Conservation (phyloP, 495 filamentous ascomycete genomes). For the Xeromyces bisporus region DNA sequence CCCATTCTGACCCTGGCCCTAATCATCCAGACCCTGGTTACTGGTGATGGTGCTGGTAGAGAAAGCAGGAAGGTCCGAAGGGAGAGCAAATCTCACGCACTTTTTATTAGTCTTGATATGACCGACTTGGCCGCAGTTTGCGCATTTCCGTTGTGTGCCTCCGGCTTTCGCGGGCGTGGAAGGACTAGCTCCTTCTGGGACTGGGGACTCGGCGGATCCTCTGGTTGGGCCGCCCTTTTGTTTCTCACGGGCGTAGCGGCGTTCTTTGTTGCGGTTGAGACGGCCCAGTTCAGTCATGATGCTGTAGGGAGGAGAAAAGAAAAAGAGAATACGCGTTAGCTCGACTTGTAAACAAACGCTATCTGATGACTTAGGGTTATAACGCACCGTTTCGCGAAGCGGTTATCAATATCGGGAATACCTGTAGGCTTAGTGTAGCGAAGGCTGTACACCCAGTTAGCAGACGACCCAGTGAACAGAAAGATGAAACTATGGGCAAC, state of each 20-base stretch:
- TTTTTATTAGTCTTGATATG: conserved; percentile 99
- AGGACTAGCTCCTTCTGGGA: conserved; percentile 22
- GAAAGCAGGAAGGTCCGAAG: neutral
- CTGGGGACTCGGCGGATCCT: conserved; percentile 21
- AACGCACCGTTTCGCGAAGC: conserved; percentile 37
- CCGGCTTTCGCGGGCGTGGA: conserved; percentile 33
- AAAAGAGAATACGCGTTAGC: conserved; percentile 3
- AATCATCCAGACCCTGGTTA: neutral
- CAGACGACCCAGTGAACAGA: conserved; percentile 15
- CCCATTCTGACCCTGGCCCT: neutral
- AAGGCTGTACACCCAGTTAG: conserved; percentile 21
- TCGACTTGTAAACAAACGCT: too few relatives aligned
- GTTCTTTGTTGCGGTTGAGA: conserved; percentile 78
- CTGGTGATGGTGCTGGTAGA: neutral
- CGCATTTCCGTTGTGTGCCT: conserved; percentile 81
- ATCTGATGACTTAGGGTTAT: too few relatives aligned
- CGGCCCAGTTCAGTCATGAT: conserved; percentile 63
- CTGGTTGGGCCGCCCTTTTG: conserved; percentile 46
- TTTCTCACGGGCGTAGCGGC: conserved; percentile 78
- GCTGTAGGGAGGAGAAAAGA: conserved; percentile 19
- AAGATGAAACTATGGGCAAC: conserved; percentile 14
- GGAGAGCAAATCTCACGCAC: conserved; percentile 25
- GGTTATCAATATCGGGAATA: conserved; percentile 50
- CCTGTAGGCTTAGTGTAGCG: conserved; percentile 53
- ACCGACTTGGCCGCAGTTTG: conserved; percentile 86